Evolutionary conservation across 1,284 basidiomycete genomes (phyloP), one percentile per base, ranked within the genome.

Genomic region (Melampsora larici-populina): DNA sequence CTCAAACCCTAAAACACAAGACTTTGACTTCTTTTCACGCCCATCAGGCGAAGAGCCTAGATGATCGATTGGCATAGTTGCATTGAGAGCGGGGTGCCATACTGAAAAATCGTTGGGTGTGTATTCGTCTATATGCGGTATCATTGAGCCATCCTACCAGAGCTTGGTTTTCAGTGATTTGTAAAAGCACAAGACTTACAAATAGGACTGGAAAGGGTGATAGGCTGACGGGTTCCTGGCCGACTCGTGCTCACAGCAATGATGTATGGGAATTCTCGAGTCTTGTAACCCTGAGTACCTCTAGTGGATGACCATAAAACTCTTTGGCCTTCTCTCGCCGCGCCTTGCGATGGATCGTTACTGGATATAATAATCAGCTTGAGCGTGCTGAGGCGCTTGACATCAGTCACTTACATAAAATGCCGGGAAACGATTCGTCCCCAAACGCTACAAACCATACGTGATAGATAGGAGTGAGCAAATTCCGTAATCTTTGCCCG

Each of bases 261-360:
- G 43, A 70, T 58, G 31, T 62, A 78, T 33, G 75, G 75, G 21
- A 26, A 66, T 1, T 31, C 62, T 11, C 68, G 55, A 11, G 43
- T 9, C 29, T 78, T 62, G 46, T 78, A 78, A 1, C 18, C 24
- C 6, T 51, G 21, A 4, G 55, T 70, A 63, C 69, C n/a, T 24
- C 68, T 33, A n/a, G 70, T 70, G 21, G 58, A 64, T n/a, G 75
- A 78, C 75, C 75, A 78, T 51, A 78, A 65, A 15, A 78, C 75
- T 63, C 40, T 18, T 51, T 36, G 46, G 40, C 68, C 67, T 70
- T 63, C 46, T 48, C 62, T 33, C 15, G 65, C 31, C 18, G 6
- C 58, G 24, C 48, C 55, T 63, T 68, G 43, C 13, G 51, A 51
- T 31, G 55, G 55, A 24, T 78, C 67, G n/a, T 78, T 36, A 51